These are phyloP conservation scores for Boletus fagicola DNA, from an alignment of 768 basidiomycete genomes.

Conservation along the genomic window DNA sequence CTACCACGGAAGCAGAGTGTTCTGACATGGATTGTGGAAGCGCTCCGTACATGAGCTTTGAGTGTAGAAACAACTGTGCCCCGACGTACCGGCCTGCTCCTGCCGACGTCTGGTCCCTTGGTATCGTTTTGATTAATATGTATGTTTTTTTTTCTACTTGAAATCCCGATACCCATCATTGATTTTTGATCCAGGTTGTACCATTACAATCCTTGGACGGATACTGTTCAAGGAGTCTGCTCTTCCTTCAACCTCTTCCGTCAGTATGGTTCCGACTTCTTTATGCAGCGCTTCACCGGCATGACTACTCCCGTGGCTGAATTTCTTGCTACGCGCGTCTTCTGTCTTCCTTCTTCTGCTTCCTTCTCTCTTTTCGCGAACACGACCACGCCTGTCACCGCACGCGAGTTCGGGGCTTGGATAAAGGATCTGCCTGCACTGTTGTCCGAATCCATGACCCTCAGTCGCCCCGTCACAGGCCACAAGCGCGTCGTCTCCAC, in stretches of 20 bases:
- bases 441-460: slow-evolving; percentile 44
- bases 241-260: slow-evolving; percentile 80
- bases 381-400: slow-evolving; percentile 50
- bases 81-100: slow-evolving; percentile 93
- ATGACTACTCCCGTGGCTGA: slow-evolving; percentile 86
- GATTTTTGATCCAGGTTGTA: slow-evolving; percentile 64
- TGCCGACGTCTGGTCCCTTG: slow-evolving; percentile 98
- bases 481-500: slow-evolving; percentile 61
- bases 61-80: slow-evolving; percentile 96
- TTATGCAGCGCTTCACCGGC: slow-evolving; percentile 86
- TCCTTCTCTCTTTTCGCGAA: slow-evolving; percentile 19
- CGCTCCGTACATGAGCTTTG: slow-evolving; percentile 98
- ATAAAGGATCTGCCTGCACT: slow-evolving; percentile 74
- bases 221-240: slow-evolving; percentile 80
- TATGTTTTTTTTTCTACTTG: slow-evolving; percentile 37
- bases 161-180: neutral
- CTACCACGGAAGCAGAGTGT: slow-evolving; percentile 83
- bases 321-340: slow-evolving; percentile 80
- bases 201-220: slow-evolving; percentile 98
- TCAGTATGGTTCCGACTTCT: slow-evolving; percentile 77
- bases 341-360: slow-evolving; percentile 70
- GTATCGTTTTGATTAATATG: slow-evolving; percentile 99
- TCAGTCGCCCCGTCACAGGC: slow-evolving; percentile 31
- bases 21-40: slow-evolving; percentile 98
- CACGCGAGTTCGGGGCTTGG: slow-evolving; percentile 86